Percentiles rank a stretch among this genome's conserved stretches.
Conservation (phyloP, 768 basidiomycete genomes). For the Mycena belliarum region DNA sequence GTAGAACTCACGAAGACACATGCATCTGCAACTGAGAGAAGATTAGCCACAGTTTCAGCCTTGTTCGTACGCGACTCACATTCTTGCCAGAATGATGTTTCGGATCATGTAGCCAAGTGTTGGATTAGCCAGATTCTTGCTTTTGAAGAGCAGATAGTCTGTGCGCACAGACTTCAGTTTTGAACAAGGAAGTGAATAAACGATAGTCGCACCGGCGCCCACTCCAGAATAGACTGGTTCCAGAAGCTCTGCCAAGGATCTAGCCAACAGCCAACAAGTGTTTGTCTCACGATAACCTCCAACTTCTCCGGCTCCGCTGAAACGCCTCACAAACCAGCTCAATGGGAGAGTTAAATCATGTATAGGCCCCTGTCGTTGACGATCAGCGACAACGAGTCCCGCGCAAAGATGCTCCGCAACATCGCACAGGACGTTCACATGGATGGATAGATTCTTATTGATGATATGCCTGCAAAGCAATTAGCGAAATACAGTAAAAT, state of each 20-base stretch:
- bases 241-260: constrained; percentile 27
- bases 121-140: constrained; percentile 15
- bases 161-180: background rate
- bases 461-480: constrained; percentile 53
- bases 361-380: constrained; percentile 27
- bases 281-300: background rate
- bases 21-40: constrained; percentile 47
- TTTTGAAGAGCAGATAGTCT: constrained; percentile 34
- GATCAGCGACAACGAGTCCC: constrained; percentile 37
- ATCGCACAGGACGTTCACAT: constrained; percentile 51
- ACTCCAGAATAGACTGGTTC: constrained; percentile 16
- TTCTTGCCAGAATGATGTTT: constrained; percentile 42
- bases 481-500: background rate
- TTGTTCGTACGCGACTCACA: constrained; percentile 38
- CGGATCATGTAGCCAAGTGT: constrained; percentile 24
- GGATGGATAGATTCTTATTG: constrained; percentile 34
- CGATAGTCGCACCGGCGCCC: constrained; percentile 28
- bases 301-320: constrained; percentile 14
- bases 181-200: too few relatives aligned
- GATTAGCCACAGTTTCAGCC: background rate
- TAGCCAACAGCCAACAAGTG: constrained; percentile 20
- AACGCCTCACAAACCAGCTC: constrained; percentile 47
- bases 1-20: constrained; percentile 39
- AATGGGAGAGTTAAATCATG: constrained; percentile 55
- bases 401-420: constrained; percentile 50